Percentiles rank a stretch among this genome's conserved stretches.
phyloP scores from a whole-genome alignment of 352 stramenopile genomes.

The Pythium aphanidermatum region DNA sequence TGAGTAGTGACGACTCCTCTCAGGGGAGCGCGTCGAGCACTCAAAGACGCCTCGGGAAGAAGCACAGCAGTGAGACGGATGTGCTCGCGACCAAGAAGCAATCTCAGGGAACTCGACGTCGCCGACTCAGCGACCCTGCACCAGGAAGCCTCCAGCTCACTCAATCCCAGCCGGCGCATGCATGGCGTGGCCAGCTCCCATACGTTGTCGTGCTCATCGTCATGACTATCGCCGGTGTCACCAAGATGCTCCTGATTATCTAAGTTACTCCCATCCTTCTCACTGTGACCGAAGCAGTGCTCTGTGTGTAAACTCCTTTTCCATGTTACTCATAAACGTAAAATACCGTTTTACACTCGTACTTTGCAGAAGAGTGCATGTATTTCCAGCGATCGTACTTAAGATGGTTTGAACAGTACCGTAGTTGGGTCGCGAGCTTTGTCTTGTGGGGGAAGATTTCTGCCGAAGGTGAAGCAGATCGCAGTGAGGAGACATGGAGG shows the following conservation, averaged over 20 bases:
- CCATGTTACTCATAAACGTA: background rate
- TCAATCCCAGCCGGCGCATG: background rate
- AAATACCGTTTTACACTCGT: conserved; percentile 1
- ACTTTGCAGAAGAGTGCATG: background rate
- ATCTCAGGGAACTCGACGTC: background rate
- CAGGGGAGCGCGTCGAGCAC: background rate
- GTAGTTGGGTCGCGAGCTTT: too few species aligned
- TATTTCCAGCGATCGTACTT: conserved; percentile 3
- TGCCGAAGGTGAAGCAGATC: conserved; percentile 6
- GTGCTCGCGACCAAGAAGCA: background rate
- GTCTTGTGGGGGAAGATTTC: conserved; percentile 7
- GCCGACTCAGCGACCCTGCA: conserved; percentile 1
- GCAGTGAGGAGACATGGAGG: conserved; percentile 13
- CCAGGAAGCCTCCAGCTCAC: background rate
- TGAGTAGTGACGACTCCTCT: conserved; percentile 4
- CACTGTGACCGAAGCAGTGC: conserved; percentile 2
- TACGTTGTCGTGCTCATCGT: conserved; percentile 28
- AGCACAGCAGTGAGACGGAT: conserved; percentile 7
- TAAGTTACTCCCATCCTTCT: background rate
- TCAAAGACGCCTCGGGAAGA: background rate
- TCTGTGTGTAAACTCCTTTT: background rate
- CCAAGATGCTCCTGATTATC: conserved; percentile 13
- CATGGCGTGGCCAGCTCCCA: conserved; percentile 23
- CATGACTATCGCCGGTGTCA: conserved; percentile 23
- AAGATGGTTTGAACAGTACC: background rate